Evolutionary conservation across 2,329 filamentous ascomycete species (phyloP).

Genomic region (Cryoendolithus antarcticus): DNA sequence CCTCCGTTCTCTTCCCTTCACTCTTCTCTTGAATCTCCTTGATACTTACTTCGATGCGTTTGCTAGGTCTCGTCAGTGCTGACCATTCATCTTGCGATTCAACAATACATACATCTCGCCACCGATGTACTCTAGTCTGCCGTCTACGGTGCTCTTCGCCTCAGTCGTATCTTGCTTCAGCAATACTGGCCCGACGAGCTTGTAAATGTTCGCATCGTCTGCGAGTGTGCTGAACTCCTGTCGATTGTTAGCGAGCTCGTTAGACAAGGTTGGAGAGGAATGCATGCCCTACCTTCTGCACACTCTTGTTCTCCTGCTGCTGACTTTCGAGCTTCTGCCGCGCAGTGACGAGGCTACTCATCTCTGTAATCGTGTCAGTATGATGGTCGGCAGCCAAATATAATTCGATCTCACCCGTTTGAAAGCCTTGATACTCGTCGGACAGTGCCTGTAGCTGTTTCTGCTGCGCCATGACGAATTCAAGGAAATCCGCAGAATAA

Average conservation of each 20-base stretch:
- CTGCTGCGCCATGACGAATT: constrained; percentile 43
- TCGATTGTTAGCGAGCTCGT: neutral
- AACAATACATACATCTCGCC: constrained; percentile 64
- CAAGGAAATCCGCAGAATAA: no score
- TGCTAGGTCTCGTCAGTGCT: constrained; percentile 29
- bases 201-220: constrained; percentile 85
- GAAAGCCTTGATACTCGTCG: constrained; percentile 76
- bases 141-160: constrained; percentile 81
- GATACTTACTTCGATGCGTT: constrained; percentile 55
- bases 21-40: constrained; percentile 50
- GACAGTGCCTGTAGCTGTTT: constrained; percentile 69
- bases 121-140: constrained; percentile 79
- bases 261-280: constrained; percentile 3
- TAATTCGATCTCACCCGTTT: constrained; percentile 50
- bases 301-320: constrained; percentile 80
- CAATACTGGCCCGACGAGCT: constrained; percentile 82
- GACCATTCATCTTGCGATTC: constrained; percentile 2
- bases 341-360: constrained; percentile 62
- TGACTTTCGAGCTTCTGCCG: constrained; percentile 90
- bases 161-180: constrained; percentile 90
- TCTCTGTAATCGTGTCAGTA: constrained; percentile 42
- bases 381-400: neutral
- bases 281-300: constrained; percentile 53
- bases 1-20: constrained; percentile 53
- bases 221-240: constrained; percentile 73